A percentile compares a stretch with the other conserved stretches of the same genome.
Conservation (phyloP, 805 yeast genomes). For the Yarrowia deformans region DNA sequence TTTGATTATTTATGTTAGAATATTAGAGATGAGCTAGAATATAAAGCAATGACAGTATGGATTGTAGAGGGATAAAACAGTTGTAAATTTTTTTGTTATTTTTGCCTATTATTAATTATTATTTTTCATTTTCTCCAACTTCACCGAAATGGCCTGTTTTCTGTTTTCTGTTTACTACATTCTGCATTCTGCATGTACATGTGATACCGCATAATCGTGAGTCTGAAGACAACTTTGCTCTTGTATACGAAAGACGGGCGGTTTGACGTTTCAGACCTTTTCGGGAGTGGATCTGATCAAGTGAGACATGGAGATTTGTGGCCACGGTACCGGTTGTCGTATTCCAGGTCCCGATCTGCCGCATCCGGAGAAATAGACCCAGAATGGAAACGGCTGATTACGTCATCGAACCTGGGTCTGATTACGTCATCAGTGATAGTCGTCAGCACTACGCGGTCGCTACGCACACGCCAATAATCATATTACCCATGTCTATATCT, state of each 20-base stretch:
- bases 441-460: background rate
- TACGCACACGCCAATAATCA: no score
- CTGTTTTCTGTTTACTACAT: no score
- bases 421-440: background rate
- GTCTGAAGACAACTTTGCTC: constrained; percentile 25
- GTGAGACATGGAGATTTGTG: background rate
- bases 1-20: constrained; percentile 39
- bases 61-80: background rate
- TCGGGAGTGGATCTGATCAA: background rate
- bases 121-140: background rate
- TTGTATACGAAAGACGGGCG: constrained; percentile 3
- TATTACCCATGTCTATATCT: constrained; percentile 1
- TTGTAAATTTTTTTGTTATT: no score
- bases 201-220: constrained; percentile 4
- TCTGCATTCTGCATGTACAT: background rate
- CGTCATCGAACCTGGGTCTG: background rate
- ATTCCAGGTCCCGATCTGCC: background rate
- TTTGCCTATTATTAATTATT: no score
- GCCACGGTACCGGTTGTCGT: background rate
- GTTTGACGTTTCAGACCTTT: constrained; percentile 3
- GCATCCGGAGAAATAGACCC: background rate
- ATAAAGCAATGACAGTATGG: constrained; percentile 32
- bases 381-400: background rate
- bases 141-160: background rate
- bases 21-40: constrained; percentile 39